Conservation (phyloP, 1,139 yeast species). For the Hanseniaspora gamundiae region DNA sequence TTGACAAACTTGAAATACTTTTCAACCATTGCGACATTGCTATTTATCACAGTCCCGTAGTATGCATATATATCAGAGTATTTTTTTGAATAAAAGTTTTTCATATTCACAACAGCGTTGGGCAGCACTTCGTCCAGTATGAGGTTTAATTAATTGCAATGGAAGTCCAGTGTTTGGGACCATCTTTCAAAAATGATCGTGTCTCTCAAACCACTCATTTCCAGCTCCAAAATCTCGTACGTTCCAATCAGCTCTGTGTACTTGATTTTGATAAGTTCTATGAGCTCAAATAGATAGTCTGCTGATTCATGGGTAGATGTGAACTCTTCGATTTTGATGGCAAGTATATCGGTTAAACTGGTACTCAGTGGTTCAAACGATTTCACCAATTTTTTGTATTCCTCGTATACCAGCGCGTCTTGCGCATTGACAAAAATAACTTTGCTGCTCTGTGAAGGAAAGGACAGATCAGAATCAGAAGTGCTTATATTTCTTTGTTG, state of each 20-base stretch:
- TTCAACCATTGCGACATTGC: neutral
- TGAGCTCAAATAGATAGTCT: slow-evolving; percentile 23
- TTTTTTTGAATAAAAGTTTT: neutral
- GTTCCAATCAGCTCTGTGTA: slow-evolving; percentile 31
- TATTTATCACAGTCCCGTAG: neutral
- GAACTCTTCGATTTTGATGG: slow-evolving; percentile 36
- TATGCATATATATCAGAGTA: neutral
- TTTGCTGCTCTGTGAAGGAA: slow-evolving; percentile 18
- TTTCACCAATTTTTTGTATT: slow-evolving; percentile 22
- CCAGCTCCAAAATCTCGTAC: slow-evolving; percentile 31
- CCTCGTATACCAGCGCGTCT: slow-evolving; percentile 31
- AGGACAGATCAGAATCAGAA: neutral
- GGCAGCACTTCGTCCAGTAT: neutral
- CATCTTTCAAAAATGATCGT: slow-evolving; percentile 44
- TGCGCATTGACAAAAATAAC: slow-evolving; percentile 21
- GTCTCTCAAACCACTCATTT: slow-evolving; percentile 30
- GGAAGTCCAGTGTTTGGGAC: slow-evolving; percentile 17
- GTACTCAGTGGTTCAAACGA: slow-evolving; percentile 39
- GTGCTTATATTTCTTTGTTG: slow-evolving; percentile 12
- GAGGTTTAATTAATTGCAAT: neutral
- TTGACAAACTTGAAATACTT: neutral
- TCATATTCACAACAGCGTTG: neutral
- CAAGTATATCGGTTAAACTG: slow-evolving; percentile 44
- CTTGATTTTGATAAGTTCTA: slow-evolving; percentile 29
- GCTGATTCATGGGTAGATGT: slow-evolving; percentile 23